Evolutionary conservation across 805 yeast genomes (phyloP).

Genomic region (Kluyveromyces starmeri): DNA sequence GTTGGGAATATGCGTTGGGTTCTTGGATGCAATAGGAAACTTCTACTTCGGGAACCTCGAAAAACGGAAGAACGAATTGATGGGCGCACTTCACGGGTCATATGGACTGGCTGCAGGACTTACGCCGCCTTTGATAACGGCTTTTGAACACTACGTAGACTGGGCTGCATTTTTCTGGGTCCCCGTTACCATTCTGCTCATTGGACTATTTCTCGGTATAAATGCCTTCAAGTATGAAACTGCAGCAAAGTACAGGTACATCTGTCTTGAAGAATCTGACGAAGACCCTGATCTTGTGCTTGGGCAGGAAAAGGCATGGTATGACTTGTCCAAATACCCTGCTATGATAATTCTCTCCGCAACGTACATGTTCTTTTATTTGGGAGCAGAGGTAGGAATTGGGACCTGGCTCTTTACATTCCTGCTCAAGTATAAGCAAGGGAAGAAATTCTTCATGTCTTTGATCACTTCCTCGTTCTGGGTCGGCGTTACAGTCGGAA

Average conservation of each 20-base stretch:
- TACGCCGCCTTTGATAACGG: conserved; percentile 56
- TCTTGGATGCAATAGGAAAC: conserved; percentile 27
- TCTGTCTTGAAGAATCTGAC: conserved; percentile 13
- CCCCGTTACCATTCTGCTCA: conserved; percentile 33
- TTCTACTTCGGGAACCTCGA: conserved; percentile 25
- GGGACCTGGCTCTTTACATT: conserved; percentile 69
- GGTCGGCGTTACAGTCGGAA: conserved; percentile 61
- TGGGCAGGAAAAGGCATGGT: conserved; percentile 13
- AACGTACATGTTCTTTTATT: conserved; percentile 47
- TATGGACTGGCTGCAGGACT: conserved; percentile 69
- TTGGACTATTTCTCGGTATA: conserved; percentile 22
- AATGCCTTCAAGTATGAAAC: conserved; percentile 41
- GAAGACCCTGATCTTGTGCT: conserved; percentile 14
- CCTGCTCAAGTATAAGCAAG: conserved; percentile 44
- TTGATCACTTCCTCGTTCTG: conserved; percentile 63
- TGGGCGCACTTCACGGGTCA: conserved; percentile 57
- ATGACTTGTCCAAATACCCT: conserved; percentile 10
- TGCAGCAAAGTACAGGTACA: conserved; percentile 28
- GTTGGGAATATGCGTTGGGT: conserved; percentile 28
- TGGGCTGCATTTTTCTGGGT: conserved; percentile 24
- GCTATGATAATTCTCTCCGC: conserved; percentile 41
- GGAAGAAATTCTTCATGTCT: conserved; percentile 41
- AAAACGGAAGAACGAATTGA: conserved; percentile 44
- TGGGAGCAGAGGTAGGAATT: conserved; percentile 60
- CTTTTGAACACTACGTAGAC: conserved; percentile 24